Evolutionary conservation across 345 rosid species (phyloP).

Genomic region (Gossypium ekmanianum): DNA sequence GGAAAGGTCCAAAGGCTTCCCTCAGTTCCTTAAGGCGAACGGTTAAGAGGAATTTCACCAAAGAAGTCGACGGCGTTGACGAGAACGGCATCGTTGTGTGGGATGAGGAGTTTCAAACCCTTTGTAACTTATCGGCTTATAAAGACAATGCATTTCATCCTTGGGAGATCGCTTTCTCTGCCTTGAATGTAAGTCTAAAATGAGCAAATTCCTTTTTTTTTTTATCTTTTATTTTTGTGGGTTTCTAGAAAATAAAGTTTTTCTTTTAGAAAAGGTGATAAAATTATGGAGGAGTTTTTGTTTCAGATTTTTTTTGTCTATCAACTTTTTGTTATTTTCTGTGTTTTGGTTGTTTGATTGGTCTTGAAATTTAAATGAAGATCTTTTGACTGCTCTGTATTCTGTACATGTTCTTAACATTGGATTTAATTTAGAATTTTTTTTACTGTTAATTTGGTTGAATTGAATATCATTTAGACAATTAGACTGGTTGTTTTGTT

Average conservation of each 20-base stretch:
- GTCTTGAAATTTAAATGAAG: not conserved
- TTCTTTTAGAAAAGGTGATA: too few species aligned
- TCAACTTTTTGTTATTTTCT: not conserved
- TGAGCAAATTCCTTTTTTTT: not conserved
- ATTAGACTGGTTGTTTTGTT: slow-evolving; percentile 4
- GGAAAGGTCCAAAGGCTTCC: slow-evolving; percentile 90
- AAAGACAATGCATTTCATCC: slow-evolving; percentile 75
- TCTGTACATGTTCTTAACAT: not conserved
- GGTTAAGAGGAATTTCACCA: slow-evolving; percentile 81
- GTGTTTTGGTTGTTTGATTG: not conserved
- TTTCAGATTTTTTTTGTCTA: not conserved
- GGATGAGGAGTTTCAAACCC: slow-evolving; percentile 79
- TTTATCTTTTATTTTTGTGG: not conserved
- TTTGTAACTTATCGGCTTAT: slow-evolving; percentile 65
- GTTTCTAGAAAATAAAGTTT: not conserved
- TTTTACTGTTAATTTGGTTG: slow-evolving; percentile 7
- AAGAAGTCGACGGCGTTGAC: slow-evolving; percentile 43
- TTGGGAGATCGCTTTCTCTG: slow-evolving; percentile 90
- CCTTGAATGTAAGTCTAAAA: slow-evolving; percentile 61
- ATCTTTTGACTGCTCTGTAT: not conserved
- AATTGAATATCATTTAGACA: not conserved
- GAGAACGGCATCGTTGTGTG: slow-evolving; percentile 56
- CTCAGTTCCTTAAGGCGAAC: slow-evolving; percentile 65
- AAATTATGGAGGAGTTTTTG: too few species aligned
- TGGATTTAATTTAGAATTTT: not conserved